phyloP scores from a whole-genome alignment of 1,284 basidiomycete genomes.

The Tylopilus orsonianus region DNA sequence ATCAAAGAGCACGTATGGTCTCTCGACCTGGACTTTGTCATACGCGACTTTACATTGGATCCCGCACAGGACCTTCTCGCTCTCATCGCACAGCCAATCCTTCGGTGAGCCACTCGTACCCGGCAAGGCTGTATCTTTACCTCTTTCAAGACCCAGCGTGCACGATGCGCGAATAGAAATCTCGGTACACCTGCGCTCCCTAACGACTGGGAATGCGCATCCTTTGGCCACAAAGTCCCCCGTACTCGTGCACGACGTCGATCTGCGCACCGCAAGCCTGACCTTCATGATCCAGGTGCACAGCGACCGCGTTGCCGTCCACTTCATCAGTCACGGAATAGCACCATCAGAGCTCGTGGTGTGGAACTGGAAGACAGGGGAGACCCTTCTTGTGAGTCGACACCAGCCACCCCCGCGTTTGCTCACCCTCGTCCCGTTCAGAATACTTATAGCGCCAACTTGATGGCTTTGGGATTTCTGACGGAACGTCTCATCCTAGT shows the following conservation, averaged over 20 bases:
- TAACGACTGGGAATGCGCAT: constrained; percentile 50
- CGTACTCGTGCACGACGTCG: constrained; percentile 35
- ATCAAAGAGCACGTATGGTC: constrained; percentile 51
- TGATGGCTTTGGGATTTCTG: constrained; percentile 49
- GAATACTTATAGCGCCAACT: constrained; percentile 37
- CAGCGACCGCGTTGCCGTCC: constrained; percentile 47
- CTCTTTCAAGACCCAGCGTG: constrained; percentile 16
- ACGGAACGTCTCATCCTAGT: constrained; percentile 43
- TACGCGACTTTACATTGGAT: constrained; percentile 65
- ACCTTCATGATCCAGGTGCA: constrained; percentile 51
- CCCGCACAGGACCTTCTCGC: constrained; percentile 61
- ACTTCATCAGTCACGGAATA: constrained; percentile 36
- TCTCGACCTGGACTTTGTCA: constrained; percentile 38
- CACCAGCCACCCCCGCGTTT: neutral
- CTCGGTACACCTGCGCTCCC: constrained; percentile 44
- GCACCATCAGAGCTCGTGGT: constrained; percentile 47
- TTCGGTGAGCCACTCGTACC: constrained; percentile 26
- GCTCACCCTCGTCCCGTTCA: constrained; percentile 18
- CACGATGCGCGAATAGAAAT: constrained; percentile 19
- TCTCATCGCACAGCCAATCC: constrained; percentile 42
- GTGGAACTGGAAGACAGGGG: constrained; percentile 63
- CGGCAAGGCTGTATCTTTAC: constrained; percentile 1
- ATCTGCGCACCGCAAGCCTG: constrained; percentile 19
- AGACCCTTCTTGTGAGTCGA: constrained; percentile 43
- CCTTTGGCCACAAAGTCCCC: constrained; percentile 39